A percentile compares a stretch with the other conserved stretches of the same genome.
These are phyloP conservation scores for Echria macrotheca DNA, from an alignment of 495 filamentous ascomycete species.

Conservation along the genomic window DNA sequence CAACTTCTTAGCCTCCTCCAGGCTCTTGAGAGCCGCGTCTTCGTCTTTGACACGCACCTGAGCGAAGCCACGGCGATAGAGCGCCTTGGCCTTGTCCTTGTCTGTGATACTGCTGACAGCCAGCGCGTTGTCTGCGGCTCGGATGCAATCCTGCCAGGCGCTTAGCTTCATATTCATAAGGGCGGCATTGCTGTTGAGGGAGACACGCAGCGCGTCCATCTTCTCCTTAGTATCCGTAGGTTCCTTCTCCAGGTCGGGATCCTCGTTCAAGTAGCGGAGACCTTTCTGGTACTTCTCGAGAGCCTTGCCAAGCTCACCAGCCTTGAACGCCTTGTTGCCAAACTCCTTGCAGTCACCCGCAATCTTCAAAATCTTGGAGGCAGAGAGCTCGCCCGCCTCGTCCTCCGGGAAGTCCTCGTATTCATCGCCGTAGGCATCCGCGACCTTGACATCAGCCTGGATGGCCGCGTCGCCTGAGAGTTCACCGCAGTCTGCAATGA, in stretches of 20 bases:
- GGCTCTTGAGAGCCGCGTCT: constrained; percentile 69
- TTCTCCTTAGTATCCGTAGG: constrained; percentile 58
- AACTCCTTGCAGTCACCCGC: constrained; percentile 85
- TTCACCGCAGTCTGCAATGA: constrained; percentile 82
- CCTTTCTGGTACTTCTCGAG: constrained; percentile 97
- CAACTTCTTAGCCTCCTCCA: constrained; percentile 69
- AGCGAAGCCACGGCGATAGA: constrained; percentile 76
- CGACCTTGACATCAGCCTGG: constrained; percentile 52
- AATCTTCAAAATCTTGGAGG: constrained; percentile 65
- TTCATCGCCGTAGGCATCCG: constrained; percentile 79
- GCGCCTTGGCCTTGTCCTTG: constrained; percentile 81
- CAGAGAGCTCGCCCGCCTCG: constrained; percentile 50
- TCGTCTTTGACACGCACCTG: constrained; percentile 74
- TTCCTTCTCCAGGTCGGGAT: constrained; percentile 67
- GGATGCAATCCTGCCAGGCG: constrained; percentile 61
- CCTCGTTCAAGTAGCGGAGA: constrained; percentile 89
- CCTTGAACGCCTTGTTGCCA: constrained; percentile 89
- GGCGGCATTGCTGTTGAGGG: constrained; percentile 38
- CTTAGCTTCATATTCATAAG: constrained; percentile 71
- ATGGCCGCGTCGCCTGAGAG: constrained; percentile 64
- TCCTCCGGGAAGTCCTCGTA: constrained; percentile 98
- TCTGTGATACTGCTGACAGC: constrained; percentile 59
- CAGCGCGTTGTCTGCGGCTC: constrained; percentile 67
- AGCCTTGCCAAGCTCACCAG: constrained; percentile 58
- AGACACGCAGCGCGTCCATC: constrained; percentile 55